Conservation (phyloP, 805 yeast species). For the Diddensiella transvaalensis region DNA sequence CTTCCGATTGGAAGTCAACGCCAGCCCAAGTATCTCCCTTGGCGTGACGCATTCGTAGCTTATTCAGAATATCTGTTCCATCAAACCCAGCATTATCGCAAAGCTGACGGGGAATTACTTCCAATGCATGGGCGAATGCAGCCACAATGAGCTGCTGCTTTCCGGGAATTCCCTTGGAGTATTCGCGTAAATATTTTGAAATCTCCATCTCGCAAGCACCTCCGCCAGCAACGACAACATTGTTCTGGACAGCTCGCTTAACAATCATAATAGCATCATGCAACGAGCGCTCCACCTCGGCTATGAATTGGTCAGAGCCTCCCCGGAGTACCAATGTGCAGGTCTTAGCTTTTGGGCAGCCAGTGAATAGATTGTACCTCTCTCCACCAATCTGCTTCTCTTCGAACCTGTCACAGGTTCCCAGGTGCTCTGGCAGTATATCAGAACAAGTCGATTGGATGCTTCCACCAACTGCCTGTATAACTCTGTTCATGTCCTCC, state of each 20-base stretch:
- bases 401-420: conserved; percentile 81
- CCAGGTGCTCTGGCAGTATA: conserved; percentile 66
- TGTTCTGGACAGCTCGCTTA: conserved; percentile 86
- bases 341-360: conserved; percentile 88
- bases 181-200: conserved; percentile 81
- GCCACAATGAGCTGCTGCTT: conserved; percentile 90
- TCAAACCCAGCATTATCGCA: conserved; percentile 99
- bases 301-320: conserved; percentile 97
- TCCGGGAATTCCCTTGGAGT: conserved; percentile 85
- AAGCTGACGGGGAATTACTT: conserved; percentile 92
- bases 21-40: conserved; percentile 92
- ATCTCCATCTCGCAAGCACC: conserved; percentile 99
- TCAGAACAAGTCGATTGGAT: conserved; percentile 67
- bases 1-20: conserved; percentile 81
- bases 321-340: conserved; percentile 93
- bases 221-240: conserved; percentile 93
- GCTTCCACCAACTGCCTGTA: conserved; percentile 90
- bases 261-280: conserved; percentile 99
- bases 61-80: conserved; percentile 89
- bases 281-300: conserved; percentile 94
- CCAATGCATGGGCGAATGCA: conserved; percentile 92
- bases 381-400: conserved; percentile 96
- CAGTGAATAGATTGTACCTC: conserved; percentile 87
- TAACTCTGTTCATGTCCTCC: conserved; percentile 90
- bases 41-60: conserved; percentile 89